Percentiles rank a stretch among this genome's conserved stretches.
phyloP scores from a whole-genome alignment of 176 grass and related monocot species.

The Aegilops bicornis region DNA sequence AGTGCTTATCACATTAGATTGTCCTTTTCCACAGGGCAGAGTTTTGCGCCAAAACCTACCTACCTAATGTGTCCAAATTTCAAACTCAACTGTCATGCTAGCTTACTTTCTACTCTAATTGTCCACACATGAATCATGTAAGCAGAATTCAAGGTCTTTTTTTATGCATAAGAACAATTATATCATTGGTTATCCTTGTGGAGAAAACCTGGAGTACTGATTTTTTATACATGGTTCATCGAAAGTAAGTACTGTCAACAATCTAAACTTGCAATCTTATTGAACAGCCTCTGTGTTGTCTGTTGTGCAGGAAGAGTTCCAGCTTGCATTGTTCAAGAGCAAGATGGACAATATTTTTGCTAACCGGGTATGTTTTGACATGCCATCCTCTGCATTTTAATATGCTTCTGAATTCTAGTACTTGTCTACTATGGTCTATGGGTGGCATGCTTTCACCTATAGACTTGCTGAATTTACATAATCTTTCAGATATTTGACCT shows the following conservation, averaged over 20 bases:
- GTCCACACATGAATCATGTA: background rate
- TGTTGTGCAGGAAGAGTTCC: slow-evolving; percentile 75
- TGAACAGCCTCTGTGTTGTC: background rate
- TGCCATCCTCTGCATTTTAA: background rate
- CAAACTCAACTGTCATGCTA: no score
- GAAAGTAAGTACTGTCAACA: background rate
- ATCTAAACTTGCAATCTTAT: background rate
- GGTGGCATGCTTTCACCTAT: background rate
- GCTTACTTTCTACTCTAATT: background rate
- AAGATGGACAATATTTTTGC: slow-evolving; percentile 87
- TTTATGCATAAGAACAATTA: background rate
- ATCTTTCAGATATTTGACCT: slow-evolving; percentile 76
- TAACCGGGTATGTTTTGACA: slow-evolving; percentile 48
- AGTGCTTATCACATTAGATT: background rate
- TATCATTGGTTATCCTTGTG: background rate
- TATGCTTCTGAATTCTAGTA: background rate
- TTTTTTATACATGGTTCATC: background rate
- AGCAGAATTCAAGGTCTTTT: background rate
- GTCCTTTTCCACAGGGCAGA: no score
- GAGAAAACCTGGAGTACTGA: background rate
- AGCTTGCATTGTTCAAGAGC: slow-evolving; percentile 81
- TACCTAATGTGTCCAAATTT: no score
- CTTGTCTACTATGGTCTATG: background rate
- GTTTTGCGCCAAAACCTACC: no score
- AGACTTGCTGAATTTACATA: slow-evolving; percentile 13